Evolutionary conservation across 306 rosid genomes (phyloP).

Genomic region (Comarum palustre): DNA sequence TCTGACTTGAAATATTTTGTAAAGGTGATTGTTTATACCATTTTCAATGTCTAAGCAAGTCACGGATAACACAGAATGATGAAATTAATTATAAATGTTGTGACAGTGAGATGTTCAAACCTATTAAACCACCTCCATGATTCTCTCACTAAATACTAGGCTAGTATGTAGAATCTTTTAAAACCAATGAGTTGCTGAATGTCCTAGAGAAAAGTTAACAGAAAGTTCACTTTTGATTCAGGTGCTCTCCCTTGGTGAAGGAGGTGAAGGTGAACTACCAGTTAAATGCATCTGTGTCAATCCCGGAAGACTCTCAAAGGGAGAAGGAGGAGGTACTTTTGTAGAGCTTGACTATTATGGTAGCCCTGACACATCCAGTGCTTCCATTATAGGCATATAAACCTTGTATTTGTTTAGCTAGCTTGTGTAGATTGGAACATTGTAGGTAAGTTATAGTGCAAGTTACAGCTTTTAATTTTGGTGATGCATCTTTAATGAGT

Average conservation of each 20-base stretch:
- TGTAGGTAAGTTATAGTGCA: not conserved
- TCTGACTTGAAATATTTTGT: constrained; percentile 80
- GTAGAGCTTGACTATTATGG: constrained; percentile 69
- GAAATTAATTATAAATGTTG: not conserved
- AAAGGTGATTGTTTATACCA: constrained; percentile 49
- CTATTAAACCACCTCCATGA: too few species aligned
- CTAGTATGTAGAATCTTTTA: too few species aligned
- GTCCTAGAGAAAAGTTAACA: not conserved
- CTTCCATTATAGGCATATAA: constrained; percentile 69
- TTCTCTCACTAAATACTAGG: too few species aligned
- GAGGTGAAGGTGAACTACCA: constrained; percentile 38
- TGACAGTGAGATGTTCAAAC: not conserved
- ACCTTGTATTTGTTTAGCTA: not conserved
- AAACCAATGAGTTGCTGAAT: not conserved
- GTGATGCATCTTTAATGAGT: not conserved
- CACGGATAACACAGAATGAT: not conserved
- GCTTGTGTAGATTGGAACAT: not conserved
- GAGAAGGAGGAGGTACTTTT: constrained; percentile 96
- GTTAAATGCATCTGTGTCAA: constrained; percentile 68
- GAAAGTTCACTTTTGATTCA: constrained; percentile 21
- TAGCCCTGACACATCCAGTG: constrained; percentile 45
- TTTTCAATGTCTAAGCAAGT: not conserved
- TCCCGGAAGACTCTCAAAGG: constrained; percentile 90
- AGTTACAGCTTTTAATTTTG: not conserved
- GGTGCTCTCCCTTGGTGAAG: constrained; percentile 57